Percentiles rank a stretch among this genome's conserved stretches.
These are phyloP conservation scores for Globisporangium nunn DNA, from an alignment of 352 stramenopile genomes.

Conservation along the genomic window DNA sequence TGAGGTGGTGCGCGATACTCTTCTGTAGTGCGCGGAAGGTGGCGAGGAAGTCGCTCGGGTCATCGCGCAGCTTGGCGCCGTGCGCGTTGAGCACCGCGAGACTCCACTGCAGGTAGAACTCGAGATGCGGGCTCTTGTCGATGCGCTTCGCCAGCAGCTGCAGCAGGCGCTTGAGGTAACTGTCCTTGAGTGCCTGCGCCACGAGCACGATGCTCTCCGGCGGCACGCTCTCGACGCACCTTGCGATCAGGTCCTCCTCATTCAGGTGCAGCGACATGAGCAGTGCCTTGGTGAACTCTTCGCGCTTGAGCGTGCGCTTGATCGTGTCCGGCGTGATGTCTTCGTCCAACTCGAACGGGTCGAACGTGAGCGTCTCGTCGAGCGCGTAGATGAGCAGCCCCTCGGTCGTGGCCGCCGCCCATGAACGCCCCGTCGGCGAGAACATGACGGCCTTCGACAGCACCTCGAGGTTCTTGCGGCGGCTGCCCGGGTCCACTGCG, in stretches of 20 bases:
- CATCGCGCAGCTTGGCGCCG: conserved; percentile 77
- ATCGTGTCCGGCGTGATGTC: conserved; percentile 95
- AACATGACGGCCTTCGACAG: conserved; percentile 93
- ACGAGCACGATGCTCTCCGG: conserved; percentile 88
- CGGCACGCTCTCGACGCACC: conserved; percentile 89
- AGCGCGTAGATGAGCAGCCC: conserved; percentile 96
- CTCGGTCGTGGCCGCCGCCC: conserved; percentile 95
- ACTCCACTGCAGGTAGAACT: conserved; percentile 97
- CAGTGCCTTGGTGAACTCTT: conserved; percentile 90
- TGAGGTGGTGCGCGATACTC: conserved; percentile 75
- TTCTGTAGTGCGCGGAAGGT: conserved; percentile 86
- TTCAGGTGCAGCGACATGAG: conserved; percentile 96
- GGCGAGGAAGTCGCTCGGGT: conserved; percentile 66
- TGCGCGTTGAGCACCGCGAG: conserved; percentile 92
- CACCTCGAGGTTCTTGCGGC: conserved; percentile 81
- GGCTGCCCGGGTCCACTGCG: conserved; percentile 90
- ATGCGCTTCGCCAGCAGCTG: conserved; percentile 91
- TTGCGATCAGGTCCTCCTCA: conserved; percentile 90
- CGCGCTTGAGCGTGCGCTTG: conserved; percentile 73
- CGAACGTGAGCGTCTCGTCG: conserved; percentile 96
- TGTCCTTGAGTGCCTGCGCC: conserved; percentile 83
- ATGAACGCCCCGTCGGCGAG: conserved; percentile 95
- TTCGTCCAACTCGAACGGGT: conserved; percentile 98
- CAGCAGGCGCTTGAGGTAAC: conserved; percentile 91
- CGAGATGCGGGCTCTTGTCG: conserved; percentile 90